Conservation (phyloP, 2,329 filamentous ascomycete genomes). For the Pseudogymnoascus sp. region DNA sequence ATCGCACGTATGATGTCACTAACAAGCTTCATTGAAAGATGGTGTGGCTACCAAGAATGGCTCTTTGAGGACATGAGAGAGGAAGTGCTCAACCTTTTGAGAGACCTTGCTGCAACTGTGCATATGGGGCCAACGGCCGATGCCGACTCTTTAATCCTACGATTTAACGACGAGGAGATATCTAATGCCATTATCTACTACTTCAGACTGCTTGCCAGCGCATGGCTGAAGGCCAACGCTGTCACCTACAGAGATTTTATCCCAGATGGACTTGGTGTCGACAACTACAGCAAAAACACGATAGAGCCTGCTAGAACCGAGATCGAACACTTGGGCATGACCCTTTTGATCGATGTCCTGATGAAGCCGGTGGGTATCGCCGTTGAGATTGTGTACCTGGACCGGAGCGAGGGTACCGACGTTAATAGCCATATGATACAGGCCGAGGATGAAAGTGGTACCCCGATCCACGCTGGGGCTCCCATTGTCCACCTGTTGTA, state of each 20-base stretch:
- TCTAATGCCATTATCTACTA: conserved; percentile 80
- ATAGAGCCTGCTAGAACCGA: conserved; percentile 72
- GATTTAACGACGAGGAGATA: conserved; percentile 66
- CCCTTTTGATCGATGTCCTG: conserved; percentile 66
- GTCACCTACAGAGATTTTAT: conserved; percentile 66
- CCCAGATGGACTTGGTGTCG: conserved; percentile 43
- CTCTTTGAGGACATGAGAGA: conserved; percentile 79
- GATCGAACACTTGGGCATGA: conserved; percentile 84
- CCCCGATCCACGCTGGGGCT: conserved; percentile 29
- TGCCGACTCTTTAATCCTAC: conserved; percentile 44
- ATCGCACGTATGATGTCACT: conserved; percentile 62
- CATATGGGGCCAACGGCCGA: conserved; percentile 36
- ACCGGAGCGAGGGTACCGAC: conserved; percentile 68
- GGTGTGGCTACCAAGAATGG: conserved; percentile 62
- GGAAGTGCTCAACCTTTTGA: conserved; percentile 60
- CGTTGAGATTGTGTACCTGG: conserved; percentile 84
- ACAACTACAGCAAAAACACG: conserved; percentile 58
- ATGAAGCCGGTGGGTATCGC: conserved; percentile 70
- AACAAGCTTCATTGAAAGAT: conserved; percentile 58
- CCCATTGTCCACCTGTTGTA: conserved; percentile 51
- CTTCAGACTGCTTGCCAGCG: conserved; percentile 69
- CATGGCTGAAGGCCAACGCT: conserved; percentile 70
- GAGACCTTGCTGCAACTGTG: conserved; percentile 51
- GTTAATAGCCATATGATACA: conserved; percentile 50
- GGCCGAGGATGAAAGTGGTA: conserved; percentile 33